Conservation (phyloP, 345 rosid genomes). For the Raphanus sativus region DNA sequence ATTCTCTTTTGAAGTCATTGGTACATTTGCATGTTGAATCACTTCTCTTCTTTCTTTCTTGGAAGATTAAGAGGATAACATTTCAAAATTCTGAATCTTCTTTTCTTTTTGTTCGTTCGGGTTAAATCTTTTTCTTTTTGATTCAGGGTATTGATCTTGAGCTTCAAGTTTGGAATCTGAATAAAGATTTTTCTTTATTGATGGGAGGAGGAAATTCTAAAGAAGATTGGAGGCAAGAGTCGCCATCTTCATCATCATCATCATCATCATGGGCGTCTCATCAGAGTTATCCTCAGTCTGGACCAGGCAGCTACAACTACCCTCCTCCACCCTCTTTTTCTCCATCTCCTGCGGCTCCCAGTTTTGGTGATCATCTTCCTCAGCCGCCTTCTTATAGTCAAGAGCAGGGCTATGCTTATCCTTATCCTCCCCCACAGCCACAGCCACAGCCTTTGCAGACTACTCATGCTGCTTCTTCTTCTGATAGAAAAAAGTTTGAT, state of each 20-base stretch:
- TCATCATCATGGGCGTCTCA: constrained; percentile 50
- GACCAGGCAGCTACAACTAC: constrained; percentile 50
- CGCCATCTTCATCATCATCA: constrained; percentile 18
- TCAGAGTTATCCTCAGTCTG: constrained; percentile 42
- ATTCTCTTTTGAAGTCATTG: neutral
- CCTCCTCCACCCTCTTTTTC: constrained; percentile 37
- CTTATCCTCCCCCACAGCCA: constrained; percentile 15
- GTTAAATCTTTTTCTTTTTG: neutral
- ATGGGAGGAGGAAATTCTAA: constrained; percentile 79
- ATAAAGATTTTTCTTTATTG: neutral
- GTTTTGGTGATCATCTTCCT: constrained; percentile 1
- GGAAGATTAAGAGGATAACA: constrained; percentile 6
- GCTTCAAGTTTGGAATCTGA: constrained; percentile 4
- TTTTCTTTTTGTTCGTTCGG: neutral
- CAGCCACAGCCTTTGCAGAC: constrained; percentile 34
- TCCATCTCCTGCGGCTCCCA: constrained; percentile 18
- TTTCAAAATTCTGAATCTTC: constrained; percentile 6
- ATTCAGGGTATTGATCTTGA: constrained; percentile 6
- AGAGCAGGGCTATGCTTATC: constrained; percentile 28
- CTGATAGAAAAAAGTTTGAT: constrained; percentile 55
- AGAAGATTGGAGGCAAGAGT: constrained; percentile 40
- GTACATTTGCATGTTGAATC: constrained; percentile 4
- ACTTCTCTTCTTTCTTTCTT: neutral
- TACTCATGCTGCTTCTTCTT: neutral
- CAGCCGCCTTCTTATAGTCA: constrained; percentile 30